These are phyloP conservation scores for Phytomonas sp. DNA, from an alignment of 208 protist species.

Conservation along the genomic window DNA sequence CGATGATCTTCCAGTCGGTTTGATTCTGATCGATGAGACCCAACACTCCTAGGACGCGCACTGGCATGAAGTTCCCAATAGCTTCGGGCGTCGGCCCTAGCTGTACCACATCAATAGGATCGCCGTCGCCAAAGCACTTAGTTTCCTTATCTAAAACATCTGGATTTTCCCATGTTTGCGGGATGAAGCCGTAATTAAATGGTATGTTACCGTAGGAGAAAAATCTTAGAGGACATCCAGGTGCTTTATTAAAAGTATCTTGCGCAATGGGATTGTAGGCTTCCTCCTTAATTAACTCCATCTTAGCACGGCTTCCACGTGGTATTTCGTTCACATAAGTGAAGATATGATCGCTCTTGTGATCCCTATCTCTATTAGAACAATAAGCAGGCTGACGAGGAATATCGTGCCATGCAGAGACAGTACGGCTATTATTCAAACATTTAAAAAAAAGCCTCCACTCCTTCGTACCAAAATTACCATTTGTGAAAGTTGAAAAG, in stretches of 20 bases:
- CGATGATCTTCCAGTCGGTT: conserved; percentile 91
- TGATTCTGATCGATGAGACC: conserved; percentile 89
- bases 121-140: conserved; percentile 75
- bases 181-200: conserved; percentile 94
- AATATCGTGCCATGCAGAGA: conserved; percentile 76
- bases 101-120: conserved; percentile 88
- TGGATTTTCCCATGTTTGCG: conserved; percentile 91
- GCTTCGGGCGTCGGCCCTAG: conserved; percentile 25
- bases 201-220: conserved; percentile 84
- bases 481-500: conserved; percentile 10
- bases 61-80: conserved; percentile 37
- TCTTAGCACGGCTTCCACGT: conserved; percentile 82
- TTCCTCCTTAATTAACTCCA: conserved; percentile 88
- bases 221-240: conserved; percentile 59
- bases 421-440: neutral
- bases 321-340: conserved; percentile 86
- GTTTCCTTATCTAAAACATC: conserved; percentile 30
- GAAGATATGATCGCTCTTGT: conserved; percentile 16
- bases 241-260: conserved; percentile 62
- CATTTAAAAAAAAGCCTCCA: conserved; percentile 57
- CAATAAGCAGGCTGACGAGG: conserved; percentile 19
- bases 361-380: conserved; percentile 8
- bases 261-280: conserved; percentile 89
- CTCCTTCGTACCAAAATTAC: conserved; percentile 23
- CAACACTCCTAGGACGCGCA: conserved; percentile 82